A percentile compares a stretch with the other conserved stretches of the same genome.
Evolutionary conservation across 164 flowering plant genomes (phyloP).

Genomic region (Hamamelis virginiana): DNA sequence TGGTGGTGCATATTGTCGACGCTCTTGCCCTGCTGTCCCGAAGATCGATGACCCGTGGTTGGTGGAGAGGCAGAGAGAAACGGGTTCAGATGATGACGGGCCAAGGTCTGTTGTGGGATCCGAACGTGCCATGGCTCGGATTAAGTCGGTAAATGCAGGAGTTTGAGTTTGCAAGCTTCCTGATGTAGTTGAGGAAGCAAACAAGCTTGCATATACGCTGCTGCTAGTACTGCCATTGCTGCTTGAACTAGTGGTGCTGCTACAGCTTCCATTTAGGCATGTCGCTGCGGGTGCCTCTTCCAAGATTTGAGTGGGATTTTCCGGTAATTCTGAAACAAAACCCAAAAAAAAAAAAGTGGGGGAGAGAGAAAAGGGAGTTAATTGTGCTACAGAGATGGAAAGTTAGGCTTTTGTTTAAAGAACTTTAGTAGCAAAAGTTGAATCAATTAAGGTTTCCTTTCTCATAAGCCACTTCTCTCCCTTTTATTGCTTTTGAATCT

Average conservation of each 20-base stretch:
- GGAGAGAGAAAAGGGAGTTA: background rate
- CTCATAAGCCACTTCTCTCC: slow-evolving; percentile 17
- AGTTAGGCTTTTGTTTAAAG: slow-evolving; percentile 16
- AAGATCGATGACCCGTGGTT: slow-evolving; percentile 56
- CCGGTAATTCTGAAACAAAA: slow-evolving; percentile 36
- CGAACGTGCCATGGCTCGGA: slow-evolving; percentile 37
- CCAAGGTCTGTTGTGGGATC: slow-evolving; percentile 30
- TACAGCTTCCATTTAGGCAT: slow-evolving; percentile 39
- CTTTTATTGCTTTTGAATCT: slow-evolving; percentile 29
- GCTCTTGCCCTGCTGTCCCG: slow-evolving; percentile 47
- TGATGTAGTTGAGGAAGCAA: slow-evolving; percentile 56
- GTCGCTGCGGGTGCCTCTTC: slow-evolving; percentile 29
- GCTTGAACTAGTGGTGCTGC: slow-evolving; percentile 35
- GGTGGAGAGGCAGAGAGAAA: slow-evolving; percentile 63
- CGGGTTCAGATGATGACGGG: slow-evolving; percentile 50
- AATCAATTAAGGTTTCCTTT: slow-evolving; percentile 28
- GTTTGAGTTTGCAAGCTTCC: slow-evolving; percentile 44
- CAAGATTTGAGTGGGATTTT: slow-evolving; percentile 23
- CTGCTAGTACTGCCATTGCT: slow-evolving; percentile 43
- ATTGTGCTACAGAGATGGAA: slow-evolving; percentile 2
- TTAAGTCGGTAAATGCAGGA: slow-evolving; percentile 46
- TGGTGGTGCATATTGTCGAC: slow-evolving; percentile 47
- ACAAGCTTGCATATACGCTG: slow-evolving; percentile 58
- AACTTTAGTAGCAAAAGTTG: slow-evolving; percentile 27
- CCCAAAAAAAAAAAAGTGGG: background rate